Base-by-base conservation (phyloP, 148 eudicot genomes). In the Vaccinium corymbosum region DNA sequence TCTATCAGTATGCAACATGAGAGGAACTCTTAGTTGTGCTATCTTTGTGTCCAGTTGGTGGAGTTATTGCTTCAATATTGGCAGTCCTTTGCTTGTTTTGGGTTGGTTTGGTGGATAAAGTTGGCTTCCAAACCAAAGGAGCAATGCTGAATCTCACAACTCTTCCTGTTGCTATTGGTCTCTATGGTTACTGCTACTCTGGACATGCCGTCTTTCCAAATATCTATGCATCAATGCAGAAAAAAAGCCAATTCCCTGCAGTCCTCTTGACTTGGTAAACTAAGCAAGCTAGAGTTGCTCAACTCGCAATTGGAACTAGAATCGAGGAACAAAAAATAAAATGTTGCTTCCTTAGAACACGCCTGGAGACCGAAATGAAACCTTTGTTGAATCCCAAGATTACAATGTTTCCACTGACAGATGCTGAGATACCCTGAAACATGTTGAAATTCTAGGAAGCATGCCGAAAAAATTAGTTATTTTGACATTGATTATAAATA, bases 121-220 rank as follows among this genome's bases (percentile, higher is more conserved):
- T 94, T 81, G 95, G 94, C 8, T 86, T 86, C 84, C 90, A 92
- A 77, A 81, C 85, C 46, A 91, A 89, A 55, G 91, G 91, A 78
- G 83, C 94, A 14, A 78, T 88, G 1, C 78, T 97, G 22, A 94
- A 97, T 86, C 87, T 93, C 55, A 85, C 94, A 15, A 90, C 90
- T 62, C 90, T 97, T 79, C 99, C 99, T 59, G 97, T 97, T 77
- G 95, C 98, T 49, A 85, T 97, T 72, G 99, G 99, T 84, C 93
- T 97, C 7, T 97, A 93, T 85, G 99, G 98, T 22, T 94, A 85
- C 83, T 97, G 94, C 88, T 97, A 91, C 82, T 92, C 98, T 32
- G 99, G 99, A 83, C 99, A 97, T 82, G 98, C 99, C 20, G 95
- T 97, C 59, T 94, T 92, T 86, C 99, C 99, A 56, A 97, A 97